Base-by-base conservation (phyloP, 2,329 filamentous ascomycete species). In the Colletotrichum cordylinicola region DNA sequence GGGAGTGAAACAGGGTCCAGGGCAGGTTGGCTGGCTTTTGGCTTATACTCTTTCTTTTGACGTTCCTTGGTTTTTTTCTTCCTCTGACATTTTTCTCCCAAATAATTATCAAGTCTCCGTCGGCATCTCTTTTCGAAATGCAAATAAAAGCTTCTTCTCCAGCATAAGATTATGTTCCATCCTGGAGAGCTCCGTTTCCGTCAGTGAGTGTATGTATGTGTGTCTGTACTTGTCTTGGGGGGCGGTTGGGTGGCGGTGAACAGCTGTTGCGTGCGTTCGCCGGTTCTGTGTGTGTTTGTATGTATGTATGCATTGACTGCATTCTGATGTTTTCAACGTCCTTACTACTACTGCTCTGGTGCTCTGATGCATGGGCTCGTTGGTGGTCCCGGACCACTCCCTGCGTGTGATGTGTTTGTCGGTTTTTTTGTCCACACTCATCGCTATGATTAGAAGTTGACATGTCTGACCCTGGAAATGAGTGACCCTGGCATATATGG, bases 1-100 rank as follows among this genome's bases (percentile, higher is more conserved):
- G 77, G 77, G 77, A 78, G 77, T 78, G 77, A 77, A 74, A 24
- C 5, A 39, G 58, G 39, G 31, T 71, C 58, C 62, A 65, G 74
- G 70, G 75, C 71, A 77, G 64, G 72, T 70, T 68, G 70, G 73
- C 70, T 70, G 69, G 70, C 74, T 67, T 67, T 66, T 33, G 52
- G 64, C n/a, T 33, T 67, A n/a, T 55, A 33, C 67, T 70, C 39
- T 74, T 72, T n/a, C 55, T 67, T 52, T 31, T 48, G 13, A 33
- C 31, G 4, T n/a, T 67, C 48, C 12, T 27, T 48, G 31, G 21
- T 60, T 35, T 65, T 4, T 24, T 31, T 62, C 37, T 31, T 24
- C 35, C 37, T 65, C 21, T 55, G 43, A 29, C 29, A 27, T 56
- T 37, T 70, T 55, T n/a, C 18, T 60, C 56, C 35, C n/a, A 55